Evolutionary conservation across 495 filamentous ascomycete genomes (phyloP), one percentile per base, ranked within the genome.

Genomic region (Cladorrhinum samala): DNA sequence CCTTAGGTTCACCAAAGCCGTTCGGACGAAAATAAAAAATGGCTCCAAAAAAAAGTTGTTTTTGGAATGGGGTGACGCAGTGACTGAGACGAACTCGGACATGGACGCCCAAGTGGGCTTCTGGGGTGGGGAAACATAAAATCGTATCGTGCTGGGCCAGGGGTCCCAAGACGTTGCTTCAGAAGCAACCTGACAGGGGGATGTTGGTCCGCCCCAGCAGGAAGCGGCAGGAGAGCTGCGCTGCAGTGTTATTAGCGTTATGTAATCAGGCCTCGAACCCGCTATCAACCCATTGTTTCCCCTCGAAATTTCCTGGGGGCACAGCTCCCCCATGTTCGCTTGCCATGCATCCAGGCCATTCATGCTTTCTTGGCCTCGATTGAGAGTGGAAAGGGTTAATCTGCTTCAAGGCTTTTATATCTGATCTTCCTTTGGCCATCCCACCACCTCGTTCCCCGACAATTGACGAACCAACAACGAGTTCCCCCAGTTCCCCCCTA

Each of bases 221-320:
- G n/a, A n/a, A 20, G 27, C 42, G 24, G 9, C 8, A 21, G 39
- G 46, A 21, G 39, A 47, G 52, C 27, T 16, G 41, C 46, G n/a
- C 42, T 24, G 42, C 14, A 7, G 45, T 20, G 21, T 20, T 47
- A 23, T 27, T 39, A n/a, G 49, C 38, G 46, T 57, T 57, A 57
- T 57, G 55, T 57, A 57, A 57, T 58, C 47, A 51, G 55, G 21
- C 46, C n/a, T 24, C 50, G 36, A 53, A 38, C 44, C 55, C 52
- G 49, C 60, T 63, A 60, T 60, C 57, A 58, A 48, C 52, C 62
- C 52, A 55, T 37, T 41, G 57, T 53, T 46, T 65, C 59, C 60
- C 62, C 57, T 63, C 64, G 50, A 67, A 66, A 67, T 58, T 63
- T 64, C 57, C 46, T 46, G 37, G 36, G 57, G 42, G 27, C 23